Percentiles rank a stretch among this genome's conserved stretches.
These are phyloP conservation scores for Gynostemma pentaphyllum DNA, from an alignment of 306 rosid genomes.

Conservation along the genomic window DNA sequence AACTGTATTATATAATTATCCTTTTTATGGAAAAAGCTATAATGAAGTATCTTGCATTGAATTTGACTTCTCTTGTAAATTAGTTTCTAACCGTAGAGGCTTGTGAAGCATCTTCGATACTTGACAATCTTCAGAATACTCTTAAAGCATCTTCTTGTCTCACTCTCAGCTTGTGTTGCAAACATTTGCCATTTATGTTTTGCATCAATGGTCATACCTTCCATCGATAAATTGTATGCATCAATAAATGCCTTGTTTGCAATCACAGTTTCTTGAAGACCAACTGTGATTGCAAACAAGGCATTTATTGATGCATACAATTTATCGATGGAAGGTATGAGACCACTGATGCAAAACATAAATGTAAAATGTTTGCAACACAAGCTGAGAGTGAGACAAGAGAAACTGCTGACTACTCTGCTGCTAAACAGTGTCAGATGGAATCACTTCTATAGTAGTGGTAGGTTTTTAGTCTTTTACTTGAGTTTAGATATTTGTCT, in stretches of 20 bases:
- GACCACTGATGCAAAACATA: conserved; percentile 63
- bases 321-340: conserved; percentile 55
- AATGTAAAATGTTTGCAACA: conserved; percentile 64
- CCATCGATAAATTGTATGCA: no score
- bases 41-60: not conserved
- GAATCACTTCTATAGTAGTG: conserved; percentile 67
- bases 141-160: no score
- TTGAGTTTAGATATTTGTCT: not conserved
- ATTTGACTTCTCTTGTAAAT: conserved; percentile 10
- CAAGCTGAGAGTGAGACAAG: conserved; percentile 63
- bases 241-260: no score
- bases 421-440: conserved; percentile 84
- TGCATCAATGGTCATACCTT: no score
- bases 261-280: conserved; percentile 56
- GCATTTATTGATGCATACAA: conserved; percentile 64
- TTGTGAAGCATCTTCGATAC: conserved; percentile 38
- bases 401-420: conserved; percentile 68
- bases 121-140: conserved; percentile 53
- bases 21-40: not conserved
- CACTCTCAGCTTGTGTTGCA: no score
- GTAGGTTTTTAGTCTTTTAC: conserved; percentile 18
- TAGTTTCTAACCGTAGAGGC: conserved; percentile 65
- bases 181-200: no score
- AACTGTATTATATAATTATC: not conserved
- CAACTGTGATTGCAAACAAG: conserved; percentile 46